Evolutionary conservation across 1,284 basidiomycete species (phyloP).

Genomic region (Abortiporus biennis): DNA sequence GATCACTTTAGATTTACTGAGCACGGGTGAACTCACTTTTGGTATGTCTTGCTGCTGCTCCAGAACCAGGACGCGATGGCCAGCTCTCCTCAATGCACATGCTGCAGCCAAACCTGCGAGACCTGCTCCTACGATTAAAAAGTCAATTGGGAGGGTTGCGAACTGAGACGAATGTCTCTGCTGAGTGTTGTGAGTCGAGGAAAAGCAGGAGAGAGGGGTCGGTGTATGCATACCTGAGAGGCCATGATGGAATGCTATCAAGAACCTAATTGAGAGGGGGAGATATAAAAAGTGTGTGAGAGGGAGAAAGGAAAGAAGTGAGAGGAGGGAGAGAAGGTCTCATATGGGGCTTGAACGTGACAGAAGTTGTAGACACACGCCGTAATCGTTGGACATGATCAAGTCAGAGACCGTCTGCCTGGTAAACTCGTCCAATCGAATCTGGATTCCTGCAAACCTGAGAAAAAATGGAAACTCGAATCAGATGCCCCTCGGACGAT

Average conservation of each 20-base stretch:
- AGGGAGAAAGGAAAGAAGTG: background rate
- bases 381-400: too few species aligned
- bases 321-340: too few species aligned
- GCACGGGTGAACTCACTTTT: background rate
- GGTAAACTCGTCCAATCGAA: too few species aligned
- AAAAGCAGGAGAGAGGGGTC: background rate
- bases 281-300: background rate
- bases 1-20: too few species aligned
- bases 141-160: conserved; percentile 3
- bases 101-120: conserved; percentile 3
- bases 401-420: too few species aligned
- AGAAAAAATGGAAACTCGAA: too few species aligned
- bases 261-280: background rate
- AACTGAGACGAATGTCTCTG: too few species aligned
- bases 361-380: too few species aligned
- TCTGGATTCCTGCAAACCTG: too few species aligned
- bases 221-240: background rate
- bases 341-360: too few species aligned
- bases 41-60: conserved; percentile 2
- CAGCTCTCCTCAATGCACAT: conserved; percentile 4
- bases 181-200: background rate
- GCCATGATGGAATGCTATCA: background rate
- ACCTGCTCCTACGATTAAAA: conserved; percentile 7
- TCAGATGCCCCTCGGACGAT: too few species aligned
- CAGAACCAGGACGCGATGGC: conserved; percentile 4